Evolutionary conservation across 2,329 filamentous ascomycete genomes (phyloP).

Genomic region (Graphilbum sp.): DNA sequence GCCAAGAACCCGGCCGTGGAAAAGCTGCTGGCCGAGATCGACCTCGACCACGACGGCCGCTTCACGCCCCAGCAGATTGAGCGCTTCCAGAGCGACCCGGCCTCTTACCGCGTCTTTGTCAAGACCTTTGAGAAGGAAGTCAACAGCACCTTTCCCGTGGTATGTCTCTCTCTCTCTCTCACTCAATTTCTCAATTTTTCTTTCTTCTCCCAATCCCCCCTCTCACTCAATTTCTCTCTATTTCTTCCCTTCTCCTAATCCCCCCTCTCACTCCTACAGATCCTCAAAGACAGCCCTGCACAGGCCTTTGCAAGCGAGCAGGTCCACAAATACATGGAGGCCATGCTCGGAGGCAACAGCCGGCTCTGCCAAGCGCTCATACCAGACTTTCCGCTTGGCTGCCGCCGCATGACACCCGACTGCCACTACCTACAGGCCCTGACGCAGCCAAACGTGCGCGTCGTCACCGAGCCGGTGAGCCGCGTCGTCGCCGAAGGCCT

Average conservation of each 20-base stretch:
- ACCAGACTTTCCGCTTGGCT: conserved; percentile 30
- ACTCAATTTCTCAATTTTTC: not conserved
- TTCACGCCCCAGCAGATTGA: conserved; percentile 27
- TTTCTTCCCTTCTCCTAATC: not conserved
- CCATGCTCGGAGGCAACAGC: conserved; percentile 29
- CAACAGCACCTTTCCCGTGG: conserved; percentile 25
- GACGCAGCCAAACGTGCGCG: conserved; percentile 27
- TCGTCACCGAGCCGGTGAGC: conserved; percentile 28
- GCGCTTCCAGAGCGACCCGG: conserved; percentile 27
- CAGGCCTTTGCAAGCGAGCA: conserved; percentile 25
- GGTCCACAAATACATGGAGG: conserved; percentile 29
- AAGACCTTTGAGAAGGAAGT: conserved; percentile 29
- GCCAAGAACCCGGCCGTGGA: conserved; percentile 19
- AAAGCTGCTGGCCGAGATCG: conserved; percentile 20
- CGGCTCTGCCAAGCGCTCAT: conserved; percentile 33
- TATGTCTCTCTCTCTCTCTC: conserved; percentile 15
- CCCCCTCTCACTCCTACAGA: conserved; percentile 9
- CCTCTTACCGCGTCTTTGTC: conserved; percentile 28
- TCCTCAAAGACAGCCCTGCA: conserved; percentile 22
- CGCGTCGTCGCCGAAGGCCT: conserved; percentile 30
- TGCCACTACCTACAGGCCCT: conserved; percentile 31
- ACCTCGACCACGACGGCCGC: conserved; percentile 25
- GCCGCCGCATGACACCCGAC: conserved; percentile 32
- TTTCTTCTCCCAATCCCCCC: not conserved
- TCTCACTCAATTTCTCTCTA: not conserved